Percentiles rank a stretch among this genome's conserved stretches.
phyloP scores from a whole-genome alignment of 345 rosid genomes.

The Citrus cavaleriei region DNA sequence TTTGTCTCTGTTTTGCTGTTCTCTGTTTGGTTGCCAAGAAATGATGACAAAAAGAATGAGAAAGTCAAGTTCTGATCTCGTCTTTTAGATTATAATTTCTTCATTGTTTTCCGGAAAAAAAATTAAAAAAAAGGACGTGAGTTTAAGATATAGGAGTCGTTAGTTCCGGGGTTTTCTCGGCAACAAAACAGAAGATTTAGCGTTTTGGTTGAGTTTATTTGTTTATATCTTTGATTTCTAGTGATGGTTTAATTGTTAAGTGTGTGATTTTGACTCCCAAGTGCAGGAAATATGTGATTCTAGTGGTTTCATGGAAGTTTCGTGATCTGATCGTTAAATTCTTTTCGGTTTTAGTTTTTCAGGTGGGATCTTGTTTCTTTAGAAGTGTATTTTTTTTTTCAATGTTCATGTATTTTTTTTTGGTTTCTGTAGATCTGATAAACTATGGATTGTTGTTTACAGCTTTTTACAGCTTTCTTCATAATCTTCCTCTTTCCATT shows the following conservation, averaged over 20 bases:
- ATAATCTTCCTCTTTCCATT: neutral
- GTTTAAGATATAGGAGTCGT: neutral
- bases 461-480: neutral
- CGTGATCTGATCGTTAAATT: neutral
- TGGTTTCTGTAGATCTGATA: neutral
- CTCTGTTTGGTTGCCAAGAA: constrained; percentile 17
- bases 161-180: neutral
- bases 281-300: neutral
- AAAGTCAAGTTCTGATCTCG: neutral
- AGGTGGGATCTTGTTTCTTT: neutral
- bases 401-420: neutral
- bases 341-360: neutral
- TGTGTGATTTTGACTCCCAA: neutral
- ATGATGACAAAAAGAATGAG: neutral
- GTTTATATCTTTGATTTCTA: neutral
- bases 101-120: neutral
- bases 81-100: neutral
- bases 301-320: neutral
- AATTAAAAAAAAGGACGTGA: neutral
- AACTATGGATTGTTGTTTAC: neutral
- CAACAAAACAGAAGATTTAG: neutral
- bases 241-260: neutral
- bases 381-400: neutral
- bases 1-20: neutral
- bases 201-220: neutral